A percentile compares a stretch with the other conserved stretches of the same genome.
Evolutionary conservation across 2,329 filamentous ascomycete genomes (phyloP).

Genomic region (Pseudogymnoascus verrucosus): DNA sequence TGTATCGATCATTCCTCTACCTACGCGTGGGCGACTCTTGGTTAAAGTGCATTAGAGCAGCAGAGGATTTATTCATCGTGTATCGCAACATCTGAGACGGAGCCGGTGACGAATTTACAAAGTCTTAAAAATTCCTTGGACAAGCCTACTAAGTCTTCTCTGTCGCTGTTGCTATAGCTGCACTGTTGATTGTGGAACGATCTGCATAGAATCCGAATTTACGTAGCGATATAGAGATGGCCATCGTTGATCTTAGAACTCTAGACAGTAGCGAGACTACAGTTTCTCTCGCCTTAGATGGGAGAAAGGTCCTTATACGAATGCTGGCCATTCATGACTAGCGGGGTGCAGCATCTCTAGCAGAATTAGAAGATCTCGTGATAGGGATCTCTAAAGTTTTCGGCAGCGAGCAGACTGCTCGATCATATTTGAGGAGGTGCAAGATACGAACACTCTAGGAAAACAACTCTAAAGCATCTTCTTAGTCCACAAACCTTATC

Average conservation of each 20-base stretch:
- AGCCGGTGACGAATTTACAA: constrained; percentile 17
- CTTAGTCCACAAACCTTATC: background rate
- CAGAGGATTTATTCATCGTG: constrained; percentile 21
- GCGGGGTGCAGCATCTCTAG: constrained; percentile 15
- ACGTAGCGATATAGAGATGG: constrained; percentile 22
- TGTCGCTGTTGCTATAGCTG: constrained; percentile 23
- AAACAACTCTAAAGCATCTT: background rate
- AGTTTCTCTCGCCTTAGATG: constrained; percentile 14
- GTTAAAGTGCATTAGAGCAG: constrained; percentile 20
- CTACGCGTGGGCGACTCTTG: constrained; percentile 19
- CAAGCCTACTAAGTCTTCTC: constrained; percentile 25
- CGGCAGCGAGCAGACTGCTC: constrained; percentile 23
- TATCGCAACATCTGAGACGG: constrained; percentile 21
- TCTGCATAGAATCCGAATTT: constrained; percentile 19
- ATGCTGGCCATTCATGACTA: constrained; percentile 24
- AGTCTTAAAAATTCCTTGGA: constrained; percentile 20
- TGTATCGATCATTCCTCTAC: constrained; percentile 23
- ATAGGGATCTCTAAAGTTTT: constrained; percentile 22
- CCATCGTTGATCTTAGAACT: constrained; percentile 20
- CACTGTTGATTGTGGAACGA: constrained; percentile 24
- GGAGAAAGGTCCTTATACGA: constrained; percentile 21
- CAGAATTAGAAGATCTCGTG: constrained; percentile 19
- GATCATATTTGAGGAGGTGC: constrained; percentile 18
- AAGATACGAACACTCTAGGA: background rate
- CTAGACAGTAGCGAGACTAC: constrained; percentile 17